Evolutionary conservation across 495 filamentous ascomycete genomes (phyloP).

Genomic region (Viridothelium virens): DNA sequence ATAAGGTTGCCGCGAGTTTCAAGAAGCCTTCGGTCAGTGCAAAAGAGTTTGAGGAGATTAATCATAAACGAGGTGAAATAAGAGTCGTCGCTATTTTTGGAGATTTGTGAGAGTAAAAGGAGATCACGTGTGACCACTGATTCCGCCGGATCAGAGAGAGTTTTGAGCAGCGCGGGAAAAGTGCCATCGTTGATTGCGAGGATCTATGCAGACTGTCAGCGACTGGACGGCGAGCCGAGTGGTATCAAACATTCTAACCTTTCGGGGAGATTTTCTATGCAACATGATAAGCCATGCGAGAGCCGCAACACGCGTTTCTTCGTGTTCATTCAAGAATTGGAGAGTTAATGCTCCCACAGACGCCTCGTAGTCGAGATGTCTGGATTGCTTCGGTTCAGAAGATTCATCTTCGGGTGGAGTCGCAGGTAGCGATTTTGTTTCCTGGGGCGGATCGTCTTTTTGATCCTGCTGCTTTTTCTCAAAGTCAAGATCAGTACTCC

Average conservation of each 20-base stretch:
- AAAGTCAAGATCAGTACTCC: slow-evolving; percentile 5
- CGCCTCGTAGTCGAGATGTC: slow-evolving; percentile 90
- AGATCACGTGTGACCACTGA: slow-evolving; percentile 93
- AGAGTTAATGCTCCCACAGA: slow-evolving; percentile 92
- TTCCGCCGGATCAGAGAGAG: slow-evolving; percentile 89
- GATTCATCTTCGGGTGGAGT: slow-evolving; percentile 33
- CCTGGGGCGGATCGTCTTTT: slow-evolving; percentile 18
- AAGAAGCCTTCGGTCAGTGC: slow-evolving; percentile 80
- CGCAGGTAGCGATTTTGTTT: slow-evolving; percentile 30
- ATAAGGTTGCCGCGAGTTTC: slow-evolving; percentile 94
- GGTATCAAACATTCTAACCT: slow-evolving; percentile 44
- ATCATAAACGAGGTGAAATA: slow-evolving; percentile 99
- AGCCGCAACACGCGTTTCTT: slow-evolving; percentile 87
- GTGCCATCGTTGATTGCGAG: slow-evolving; percentile 95
- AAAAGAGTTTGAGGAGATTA: slow-evolving; percentile 87
- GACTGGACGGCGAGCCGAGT: background rate
- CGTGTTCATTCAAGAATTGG: slow-evolving; percentile 92
- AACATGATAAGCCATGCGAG: slow-evolving; percentile 96
- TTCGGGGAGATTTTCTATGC: slow-evolving; percentile 86
- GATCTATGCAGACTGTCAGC: slow-evolving; percentile 22
- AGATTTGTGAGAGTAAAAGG: slow-evolving; percentile 91
- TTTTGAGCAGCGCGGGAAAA: slow-evolving; percentile 93
- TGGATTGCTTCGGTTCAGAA: slow-evolving; percentile 38
- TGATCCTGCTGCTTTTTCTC: slow-evolving; percentile 10
- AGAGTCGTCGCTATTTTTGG: slow-evolving; percentile 88